A percentile compares a stretch with the other conserved stretches of the same genome.
These are phyloP conservation scores for Cercospora beticola DNA, from an alignment of 2,329 filamentous ascomycete species.

Conservation along the genomic window DNA sequence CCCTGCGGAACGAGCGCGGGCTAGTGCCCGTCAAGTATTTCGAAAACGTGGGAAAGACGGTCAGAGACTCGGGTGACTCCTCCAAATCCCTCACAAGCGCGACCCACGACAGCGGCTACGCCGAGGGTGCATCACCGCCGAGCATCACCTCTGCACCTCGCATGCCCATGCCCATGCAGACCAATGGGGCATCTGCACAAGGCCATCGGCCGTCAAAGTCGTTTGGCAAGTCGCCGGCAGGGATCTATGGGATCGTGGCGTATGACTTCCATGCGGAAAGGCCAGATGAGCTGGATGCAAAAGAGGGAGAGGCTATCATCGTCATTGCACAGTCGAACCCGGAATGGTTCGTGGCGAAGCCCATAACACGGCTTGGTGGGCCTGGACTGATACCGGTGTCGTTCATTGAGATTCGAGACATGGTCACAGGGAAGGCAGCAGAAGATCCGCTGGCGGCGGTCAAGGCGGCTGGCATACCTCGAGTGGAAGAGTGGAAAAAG, in stretches of 20 bases:
- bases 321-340: conserved; percentile 98
- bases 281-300: conserved; percentile 93
- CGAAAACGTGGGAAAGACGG: conserved; percentile 85
- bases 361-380: conserved; percentile 94
- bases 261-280: conserved; percentile 95
- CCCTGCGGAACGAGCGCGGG: conserved; percentile 81
- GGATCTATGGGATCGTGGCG: conserved; percentile 93
- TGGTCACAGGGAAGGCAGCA: conserved; percentile 81
- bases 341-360: conserved; percentile 99
- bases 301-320: conserved; percentile 93
- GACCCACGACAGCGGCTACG: conserved; percentile 90
- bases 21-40: conserved; percentile 94
- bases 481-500: conserved; percentile 98
- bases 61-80: conserved; percentile 72
- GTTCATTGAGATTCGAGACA: conserved; percentile 94
- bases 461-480: conserved; percentile 81
- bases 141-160: conserved; percentile 35
- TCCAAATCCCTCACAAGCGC: conserved; percentile 45
- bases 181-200: conserved; percentile 30
- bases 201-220: conserved; percentile 39
- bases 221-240: conserved; percentile 60
- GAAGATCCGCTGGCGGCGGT: conserved; percentile 82
- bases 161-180: conserved; percentile 19
- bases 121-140: conserved; percentile 51
- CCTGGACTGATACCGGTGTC: conserved; percentile 94